These are phyloP conservation scores for Erythrophleum ivorense DNA, from an alignment of 331 rosid genomes.

Conservation along the genomic window DNA sequence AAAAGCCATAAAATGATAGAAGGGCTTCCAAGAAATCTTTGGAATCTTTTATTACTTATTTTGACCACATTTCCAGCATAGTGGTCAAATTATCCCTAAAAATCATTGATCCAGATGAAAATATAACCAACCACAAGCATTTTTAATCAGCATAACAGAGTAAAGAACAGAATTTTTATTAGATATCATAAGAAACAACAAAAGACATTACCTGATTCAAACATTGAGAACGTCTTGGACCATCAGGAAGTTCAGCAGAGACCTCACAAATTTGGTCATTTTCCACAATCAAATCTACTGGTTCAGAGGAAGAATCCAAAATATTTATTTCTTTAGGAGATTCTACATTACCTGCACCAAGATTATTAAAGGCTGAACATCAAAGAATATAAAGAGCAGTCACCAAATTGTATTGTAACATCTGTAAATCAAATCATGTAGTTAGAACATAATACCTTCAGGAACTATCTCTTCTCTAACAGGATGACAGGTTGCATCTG, in stretches of 20 bases:
- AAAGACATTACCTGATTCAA: slow-evolving; percentile 59
- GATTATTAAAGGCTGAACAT: slow-evolving; percentile 35
- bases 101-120: slow-evolving; percentile 28
- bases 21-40: background rate
- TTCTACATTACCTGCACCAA: slow-evolving; percentile 58
- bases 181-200: slow-evolving; percentile 13
- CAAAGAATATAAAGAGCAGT: slow-evolving; percentile 32
- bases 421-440: slow-evolving; percentile 28
- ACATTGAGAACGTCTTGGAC: slow-evolving; percentile 45
- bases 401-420: background rate
- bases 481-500: slow-evolving; percentile 43
- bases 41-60: background rate
- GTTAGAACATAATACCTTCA: slow-evolving; percentile 62
- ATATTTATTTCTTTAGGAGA: slow-evolving; percentile 46
- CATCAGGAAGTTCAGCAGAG: slow-evolving; percentile 48
- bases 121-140: background rate
- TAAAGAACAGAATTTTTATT: background rate
- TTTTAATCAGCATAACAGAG: background rate
- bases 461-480: slow-evolving; percentile 49
- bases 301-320: slow-evolving; percentile 54
- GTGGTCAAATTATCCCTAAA: slow-evolving; percentile 10
- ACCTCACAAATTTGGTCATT: slow-evolving; percentile 50
- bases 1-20: background rate
- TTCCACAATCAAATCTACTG: slow-evolving; percentile 41
- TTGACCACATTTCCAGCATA: slow-evolving; percentile 1